Evolutionary conservation across 2,329 filamentous ascomycete genomes (phyloP), one percentile per base, ranked within the genome.

Genomic region (Geosmithia flava): DNA sequence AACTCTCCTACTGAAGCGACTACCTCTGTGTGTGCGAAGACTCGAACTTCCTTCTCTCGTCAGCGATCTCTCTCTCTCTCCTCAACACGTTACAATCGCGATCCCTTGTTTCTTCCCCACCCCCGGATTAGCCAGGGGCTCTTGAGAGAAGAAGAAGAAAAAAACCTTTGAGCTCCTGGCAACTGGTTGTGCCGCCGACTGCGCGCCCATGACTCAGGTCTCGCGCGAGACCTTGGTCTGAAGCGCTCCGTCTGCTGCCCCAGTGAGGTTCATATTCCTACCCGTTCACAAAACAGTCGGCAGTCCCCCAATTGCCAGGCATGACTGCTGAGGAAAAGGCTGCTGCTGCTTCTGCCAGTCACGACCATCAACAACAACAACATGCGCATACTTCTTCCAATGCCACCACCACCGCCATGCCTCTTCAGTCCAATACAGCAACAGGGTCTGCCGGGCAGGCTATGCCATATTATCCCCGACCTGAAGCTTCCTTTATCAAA

Each of bases 401-500:
- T 46, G 45, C 45, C 48, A 43, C 48, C 52, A 52, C 58, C 54
- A 53, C 54, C 53, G 57, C 54, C 57, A 62, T 61, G 59, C 54
- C 56, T 58, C 56, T 47, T 29, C 45, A 54, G 49, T 45, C 55
- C 51, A 52, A 55, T 23, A 27, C 40, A 19, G 39, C 20, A 45
- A 39, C 13, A 45, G 43, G 41, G 23, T 27, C 23, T n/a, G n/a
- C n/a, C 48, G 42, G 23, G 30, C 29, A 5, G 16, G 20, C 13
- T 6, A 7, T 30, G 19, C 20, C 20, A 33, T 27, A 27, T 43
- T 20, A 47, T 46, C 46, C 40, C 27, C 42, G 27, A 10, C 65
- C 64, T 16, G 56, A 83, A 51, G 54, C 61, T 49, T 56, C 56
- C 23, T 58, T 83, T 70, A 72, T 84, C 58, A 89, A 87, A 68